Evolutionary conservation across 371 early-diverging fungal species (phyloP), one percentile per base, ranked within the genome.

Genomic region (Mucor indicus): DNA sequence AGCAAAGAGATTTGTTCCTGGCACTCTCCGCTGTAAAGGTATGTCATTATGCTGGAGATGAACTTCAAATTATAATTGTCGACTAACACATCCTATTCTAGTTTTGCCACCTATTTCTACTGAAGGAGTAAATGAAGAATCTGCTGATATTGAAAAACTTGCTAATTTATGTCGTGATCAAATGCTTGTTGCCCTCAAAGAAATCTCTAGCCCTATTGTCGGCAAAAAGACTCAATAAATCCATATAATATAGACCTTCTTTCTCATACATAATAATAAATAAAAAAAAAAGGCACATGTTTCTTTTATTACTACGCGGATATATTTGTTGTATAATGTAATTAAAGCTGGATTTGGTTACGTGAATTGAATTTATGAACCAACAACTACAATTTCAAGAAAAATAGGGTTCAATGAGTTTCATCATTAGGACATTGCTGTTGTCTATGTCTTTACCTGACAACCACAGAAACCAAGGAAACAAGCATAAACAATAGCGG

Each of bases 81-180:
- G n/a, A n/a, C n/a, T n/a, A n/a, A n/a, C n/a, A n/a, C n/a, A n/a
- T n/a, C n/a, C n/a, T 20, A 1, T 25, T 35, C 3, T 50, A 80
- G 81, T 93, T 1, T 75, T 95, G 48, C 81, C 87, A 10, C 90
- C 92, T 19, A 85, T 95, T 39, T 51, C 77, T 6, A 89, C 91
- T 22, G 67, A 67, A 15, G 82, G 79, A 10, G 50, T 84, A 33
- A 57, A 58, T 9, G 69, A 75, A 21, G 81, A 79, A 17, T 82
- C 89, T 25, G 84, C 79, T 1, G 82, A 86, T 45, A 81, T 93
- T 8, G 85, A 90, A 44, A 69, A 72, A 13, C 64, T 93, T 16
- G 76, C 81, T 50, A 75, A 75, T 36, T 38, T 62, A 35, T 81
- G 86, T 4, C 83, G 92, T 62, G 78, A 82, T 29, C 38, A 67